Base-by-base conservation (phyloP, 208 protist species). In the Leishmania guyanensis region DNA sequence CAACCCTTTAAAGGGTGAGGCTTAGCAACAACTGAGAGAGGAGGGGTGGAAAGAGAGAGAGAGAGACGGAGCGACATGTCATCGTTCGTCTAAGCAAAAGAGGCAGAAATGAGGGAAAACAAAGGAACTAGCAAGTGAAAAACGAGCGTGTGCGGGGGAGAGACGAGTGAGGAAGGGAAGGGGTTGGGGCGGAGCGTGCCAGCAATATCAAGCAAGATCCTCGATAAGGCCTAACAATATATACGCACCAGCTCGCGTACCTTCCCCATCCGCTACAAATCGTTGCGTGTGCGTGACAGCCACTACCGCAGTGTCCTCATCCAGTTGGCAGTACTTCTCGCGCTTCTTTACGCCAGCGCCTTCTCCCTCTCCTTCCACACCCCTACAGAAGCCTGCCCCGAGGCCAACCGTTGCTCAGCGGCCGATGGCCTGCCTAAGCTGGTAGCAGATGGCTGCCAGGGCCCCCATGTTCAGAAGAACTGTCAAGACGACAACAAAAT, bases 391-490 rank as follows among this genome's bases (percentile, higher is more conserved):
- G 46, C 20, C 10, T 5, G 26, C 20, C 17, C 39, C 5, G 1
- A 51, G 48, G 22, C 16, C 36, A 39, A 29, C 26, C 70, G 20
- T 43, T 26, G 29, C 17, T 77, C 51, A 82, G 75, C 83, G 85
- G 36, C 82, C 65, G 51, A 89, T 88, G 50, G 86, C 89, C 29
- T 85, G 64, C 0, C 71, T 83, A 1, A 90, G 74, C 73, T 89
- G 89, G 65, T 85, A 90, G 46, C 71, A 74, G n/a, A 88, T 83
- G 68, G 88, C 81, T 8, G 83, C 72, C 4, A 92, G 53, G 64
- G 89, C 87, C 0, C 83, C 77, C 0, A 92, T 16, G 80, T 89
- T 86, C 43, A 92, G 65, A 6, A 90, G 17, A 4, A 89, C 56
- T 0, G 91, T 81, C 43, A 75, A 14, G 1, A 88, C 58, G 9